Evolutionary conservation across 1,139 yeast species (phyloP), one percentile per base, ranked within the genome.

Genomic region (Taiozyma sp.): DNA sequence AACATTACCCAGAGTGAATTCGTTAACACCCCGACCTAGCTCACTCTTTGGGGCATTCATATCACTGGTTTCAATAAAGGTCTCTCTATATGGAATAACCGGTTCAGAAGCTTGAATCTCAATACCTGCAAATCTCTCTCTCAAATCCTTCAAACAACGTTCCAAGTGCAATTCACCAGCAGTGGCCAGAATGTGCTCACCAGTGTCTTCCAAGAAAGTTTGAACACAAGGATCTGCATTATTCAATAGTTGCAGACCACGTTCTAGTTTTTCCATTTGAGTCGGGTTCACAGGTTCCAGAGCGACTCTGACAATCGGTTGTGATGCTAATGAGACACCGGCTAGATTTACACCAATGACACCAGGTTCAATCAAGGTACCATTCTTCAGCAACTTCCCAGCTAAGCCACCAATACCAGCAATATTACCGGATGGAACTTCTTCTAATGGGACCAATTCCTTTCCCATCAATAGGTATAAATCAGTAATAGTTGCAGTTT

Each of bases 101-200:
- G 99, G 99, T 61, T 89, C 89, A 40, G 97, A 92, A 39, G 85
- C 82, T 10, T 87, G 81, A 10, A 95, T 84, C 51, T 90, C 97
- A 59, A 92, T 82, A 28, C 92, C 92, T 1, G 99, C 98, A 74
- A 92, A 95, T 58, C 98, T 75, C 59, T 91, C 97, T 52, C 81
- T 83, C 62, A 92, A 72, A 70, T 92, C 98, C 62, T 88, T 90
- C 60, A 92, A 69, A 67, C 97, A 91, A 65, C 97, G 79, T 64
- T 92, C 98, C 51, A 92, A 73, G 70, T 92, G 98, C 55, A 92
- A 75, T 67, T 92, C 97, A 49, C 98, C 98, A n/a, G 97, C 97
- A 19, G 96, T 91, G 56, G 96, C 87, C 61, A 92, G 74, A 58
- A 92, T 90, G 61, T 87, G 87, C 67, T 92, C 98, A 54, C 98